phyloP scores from a whole-genome alignment of 1,284 basidiomycete species.

The Trametes sp. region DNA sequence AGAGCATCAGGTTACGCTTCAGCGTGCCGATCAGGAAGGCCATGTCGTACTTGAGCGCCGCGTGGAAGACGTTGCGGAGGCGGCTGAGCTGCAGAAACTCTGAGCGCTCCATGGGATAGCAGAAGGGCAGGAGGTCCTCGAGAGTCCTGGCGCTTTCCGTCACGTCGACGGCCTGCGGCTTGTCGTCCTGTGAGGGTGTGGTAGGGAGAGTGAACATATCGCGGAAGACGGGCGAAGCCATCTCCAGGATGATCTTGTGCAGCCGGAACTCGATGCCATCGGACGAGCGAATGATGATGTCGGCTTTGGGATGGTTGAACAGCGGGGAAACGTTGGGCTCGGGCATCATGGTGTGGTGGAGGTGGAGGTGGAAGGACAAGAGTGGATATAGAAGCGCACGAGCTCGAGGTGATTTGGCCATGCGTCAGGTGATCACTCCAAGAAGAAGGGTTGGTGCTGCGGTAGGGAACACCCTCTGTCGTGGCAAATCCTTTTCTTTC shows the following conservation, averaged over 20 bases:
- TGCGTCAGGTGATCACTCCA: too few relatives aligned
- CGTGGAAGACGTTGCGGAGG: constrained; percentile 51
- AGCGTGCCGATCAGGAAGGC: constrained; percentile 1
- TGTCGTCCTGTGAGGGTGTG: not conserved
- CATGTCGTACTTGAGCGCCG: constrained; percentile 40
- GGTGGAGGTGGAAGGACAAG: not conserved
- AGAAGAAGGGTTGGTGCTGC: not conserved
- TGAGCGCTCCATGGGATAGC: constrained; percentile 21
- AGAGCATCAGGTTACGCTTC: constrained; percentile 6
- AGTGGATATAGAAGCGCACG: too few relatives aligned
- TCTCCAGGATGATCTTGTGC: constrained; percentile 30
- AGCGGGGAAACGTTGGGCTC: not conserved
- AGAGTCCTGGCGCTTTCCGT: constrained; percentile 22
- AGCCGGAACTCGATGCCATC: constrained; percentile 30
- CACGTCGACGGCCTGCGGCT: constrained; percentile 18
- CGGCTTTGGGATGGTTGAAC: constrained; percentile 29
- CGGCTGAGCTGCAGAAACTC: constrained; percentile 53
- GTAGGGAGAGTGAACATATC: constrained; percentile 28
- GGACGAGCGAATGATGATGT: constrained; percentile 31
- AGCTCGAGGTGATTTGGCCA: too few relatives aligned
- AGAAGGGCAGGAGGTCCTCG: constrained; percentile 26
- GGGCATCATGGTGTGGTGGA: too few relatives aligned
- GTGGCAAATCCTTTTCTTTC: too few relatives aligned
- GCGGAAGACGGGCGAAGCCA: constrained; percentile 32
- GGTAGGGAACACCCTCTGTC: not conserved